phyloP scores from a whole-genome alignment of 2,329 filamentous ascomycete genomes.

The Cladorrhinum sp. region DNA sequence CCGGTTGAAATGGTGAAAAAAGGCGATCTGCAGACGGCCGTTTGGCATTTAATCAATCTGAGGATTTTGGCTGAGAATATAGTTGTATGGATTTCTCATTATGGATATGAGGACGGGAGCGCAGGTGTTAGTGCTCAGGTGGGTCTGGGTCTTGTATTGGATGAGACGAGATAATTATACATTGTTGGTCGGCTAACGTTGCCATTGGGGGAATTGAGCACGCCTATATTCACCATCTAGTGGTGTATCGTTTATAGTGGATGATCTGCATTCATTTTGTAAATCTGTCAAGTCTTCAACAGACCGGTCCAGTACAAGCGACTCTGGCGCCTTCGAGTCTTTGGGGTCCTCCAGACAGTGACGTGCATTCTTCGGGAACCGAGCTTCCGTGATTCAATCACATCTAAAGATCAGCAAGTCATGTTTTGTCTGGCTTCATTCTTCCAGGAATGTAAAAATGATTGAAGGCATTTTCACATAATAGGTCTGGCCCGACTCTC shows the following conservation, averaged over 20 bases:
- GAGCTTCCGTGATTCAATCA: too few species aligned
- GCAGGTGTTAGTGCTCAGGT: too few species aligned
- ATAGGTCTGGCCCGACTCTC: neutral
- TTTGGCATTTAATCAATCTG: constrained; percentile 2
- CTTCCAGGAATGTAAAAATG: neutral
- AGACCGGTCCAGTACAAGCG: neutral
- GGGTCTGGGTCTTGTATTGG: too few species aligned
- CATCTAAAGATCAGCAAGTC: too few species aligned
- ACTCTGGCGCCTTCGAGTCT: neutral
- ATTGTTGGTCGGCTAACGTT: too few species aligned
- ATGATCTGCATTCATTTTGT: neutral
- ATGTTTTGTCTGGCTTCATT: neutral
- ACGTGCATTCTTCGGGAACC: too few species aligned
- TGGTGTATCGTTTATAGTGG: too few species aligned
- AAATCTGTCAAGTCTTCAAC: neutral
- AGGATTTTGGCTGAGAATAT: neutral
- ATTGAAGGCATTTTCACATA: neutral
- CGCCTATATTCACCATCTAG: too few species aligned
- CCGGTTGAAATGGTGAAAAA: constrained; percentile 4
- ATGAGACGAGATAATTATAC: neutral
- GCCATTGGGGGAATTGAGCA: too few species aligned
- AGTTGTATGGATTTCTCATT: neutral
- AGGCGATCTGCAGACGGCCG: neutral
- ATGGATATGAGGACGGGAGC: neutral
- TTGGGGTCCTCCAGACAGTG: neutral